phyloP scores from a whole-genome alignment of 495 filamentous ascomycete genomes.

The Penicillium daleae region DNA sequence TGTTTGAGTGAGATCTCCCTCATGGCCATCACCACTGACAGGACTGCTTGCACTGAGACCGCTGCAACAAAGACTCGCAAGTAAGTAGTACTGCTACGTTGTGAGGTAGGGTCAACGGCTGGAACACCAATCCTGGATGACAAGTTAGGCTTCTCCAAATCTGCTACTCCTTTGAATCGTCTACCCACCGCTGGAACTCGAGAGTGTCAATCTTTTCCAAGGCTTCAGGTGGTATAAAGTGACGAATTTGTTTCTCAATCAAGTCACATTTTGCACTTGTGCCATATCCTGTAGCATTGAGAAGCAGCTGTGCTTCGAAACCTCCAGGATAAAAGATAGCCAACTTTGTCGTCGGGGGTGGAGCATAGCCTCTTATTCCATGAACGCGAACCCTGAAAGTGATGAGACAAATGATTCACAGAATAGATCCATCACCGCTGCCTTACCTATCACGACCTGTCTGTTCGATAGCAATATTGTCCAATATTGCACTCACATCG shows the following conservation, averaged over 20 bases:
- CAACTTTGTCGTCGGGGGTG: constrained; percentile 59
- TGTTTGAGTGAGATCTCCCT: background rate
- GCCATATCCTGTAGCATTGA: constrained; percentile 48
- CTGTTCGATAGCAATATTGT: constrained; percentile 42
- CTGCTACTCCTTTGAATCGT: constrained; percentile 4
- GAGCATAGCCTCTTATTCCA: constrained; percentile 47
- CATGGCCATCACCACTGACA: background rate
- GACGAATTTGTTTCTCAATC: constrained; percentile 43
- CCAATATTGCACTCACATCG: constrained; percentile 55
- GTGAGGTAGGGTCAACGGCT: background rate
- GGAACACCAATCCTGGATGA: background rate
- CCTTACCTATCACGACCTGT: constrained; percentile 29
- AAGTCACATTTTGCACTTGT: constrained; percentile 46
- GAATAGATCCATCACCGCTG: background rate
- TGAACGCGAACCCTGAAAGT: constrained; percentile 42
- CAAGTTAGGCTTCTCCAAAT: constrained; percentile 20
- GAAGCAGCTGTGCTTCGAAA: constrained; percentile 46
- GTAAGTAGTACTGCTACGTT: background rate
- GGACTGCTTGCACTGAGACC: background rate
- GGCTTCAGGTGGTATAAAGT: constrained; percentile 21
- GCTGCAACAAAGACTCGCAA: background rate
- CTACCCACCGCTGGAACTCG: constrained; percentile 27
- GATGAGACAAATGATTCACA: background rate
- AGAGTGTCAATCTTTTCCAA: constrained; percentile 28
- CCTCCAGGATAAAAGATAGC: constrained; percentile 53